Base-by-base conservation (phyloP, 306 rosid species). In the Albizia julibrissin region DNA sequence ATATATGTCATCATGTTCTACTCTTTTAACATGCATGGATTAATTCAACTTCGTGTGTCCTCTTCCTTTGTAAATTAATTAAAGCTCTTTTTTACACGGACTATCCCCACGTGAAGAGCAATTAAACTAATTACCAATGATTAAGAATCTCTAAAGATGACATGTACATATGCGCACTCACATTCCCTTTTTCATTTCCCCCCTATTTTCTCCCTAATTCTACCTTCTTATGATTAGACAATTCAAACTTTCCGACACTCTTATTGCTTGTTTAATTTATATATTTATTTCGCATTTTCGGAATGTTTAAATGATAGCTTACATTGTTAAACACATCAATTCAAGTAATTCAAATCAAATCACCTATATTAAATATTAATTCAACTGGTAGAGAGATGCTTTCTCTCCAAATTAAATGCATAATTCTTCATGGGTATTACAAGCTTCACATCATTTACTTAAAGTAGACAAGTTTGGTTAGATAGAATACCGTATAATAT, bases 71-170 rank as follows among this genome's bases (percentile, higher is more conserved):
- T 66, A 68, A 44, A 54, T 34, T 34, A 34, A 34, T 34, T 37
- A 47, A 9, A 46, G 72, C 74, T 83, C 26, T 80, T 80, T 80
- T 76, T 69, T 3, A 14, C 26, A n/a, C 52, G 47, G 68, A 15
- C 47, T 72, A 46, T 75, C 18, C 75, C 70, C 75, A 43, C 71
- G 71, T 83, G 84, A 84, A 79, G 27, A 64, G 26, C 50, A 81
- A 65, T 84, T 62, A 14, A 78, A 61, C 73, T 34, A 1, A 27
- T 78, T 58, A 26, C 47, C 75, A 77, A 73, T 77, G 29, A 81
- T 79, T 72, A 76, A 77, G 33, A 46, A 43, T 24, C 43, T 16
- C 58, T 22, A 73, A 44, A 31, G 8, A 24, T 22, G 42, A 76
- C 69, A 66, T 27, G 24, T 22, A 10, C 11, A 22, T 4, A 26